phyloP scores from a whole-genome alignment of 192 early-diverging fungal species.

The Coemansia sp. region DNA sequence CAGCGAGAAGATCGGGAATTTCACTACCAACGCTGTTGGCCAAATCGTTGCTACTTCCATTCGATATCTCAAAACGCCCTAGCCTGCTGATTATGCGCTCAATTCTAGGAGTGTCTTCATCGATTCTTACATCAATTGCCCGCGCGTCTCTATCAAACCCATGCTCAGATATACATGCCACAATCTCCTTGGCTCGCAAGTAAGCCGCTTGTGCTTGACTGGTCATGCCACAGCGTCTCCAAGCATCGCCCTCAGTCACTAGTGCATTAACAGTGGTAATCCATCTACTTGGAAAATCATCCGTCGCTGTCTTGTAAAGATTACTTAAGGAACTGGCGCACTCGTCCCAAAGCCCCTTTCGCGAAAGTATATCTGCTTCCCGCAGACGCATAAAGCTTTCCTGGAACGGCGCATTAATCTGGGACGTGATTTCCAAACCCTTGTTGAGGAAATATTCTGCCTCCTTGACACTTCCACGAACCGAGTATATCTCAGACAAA shows the following conservation, averaged over 20 bases:
- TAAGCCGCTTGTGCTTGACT: conserved; percentile 19
- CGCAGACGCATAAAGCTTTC: conserved; percentile 16
- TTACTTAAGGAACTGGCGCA: conserved; percentile 15
- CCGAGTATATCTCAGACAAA: conserved; percentile 32
- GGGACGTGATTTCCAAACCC: conserved; percentile 23
- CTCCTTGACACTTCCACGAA: conserved; percentile 48
- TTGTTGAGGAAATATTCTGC: conserved; percentile 45
- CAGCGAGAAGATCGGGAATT: neutral
- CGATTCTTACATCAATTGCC: neutral
- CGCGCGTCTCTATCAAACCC: neutral
- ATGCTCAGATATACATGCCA: conserved; percentile 4
- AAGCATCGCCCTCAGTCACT: conserved; percentile 39
- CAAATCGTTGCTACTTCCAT: neutral
- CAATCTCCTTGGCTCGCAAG: conserved; percentile 6
- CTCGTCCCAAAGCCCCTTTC: conserved; percentile 34
- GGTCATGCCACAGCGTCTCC: conserved; percentile 21
- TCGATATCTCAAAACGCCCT: neutral
- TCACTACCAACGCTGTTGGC: neutral
- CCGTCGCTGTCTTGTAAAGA: neutral
- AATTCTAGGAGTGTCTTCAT: conserved; percentile 16
- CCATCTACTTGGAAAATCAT: neutral
- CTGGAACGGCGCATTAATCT: conserved; percentile 25
- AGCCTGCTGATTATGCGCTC: conserved; percentile 20
- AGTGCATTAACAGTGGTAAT: conserved; percentile 14
- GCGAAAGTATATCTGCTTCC: conserved; percentile 36